These are phyloP conservation scores for Leonotis leonurus DNA, from an alignment of 257 asterid genomes.

Conservation along the genomic window DNA sequence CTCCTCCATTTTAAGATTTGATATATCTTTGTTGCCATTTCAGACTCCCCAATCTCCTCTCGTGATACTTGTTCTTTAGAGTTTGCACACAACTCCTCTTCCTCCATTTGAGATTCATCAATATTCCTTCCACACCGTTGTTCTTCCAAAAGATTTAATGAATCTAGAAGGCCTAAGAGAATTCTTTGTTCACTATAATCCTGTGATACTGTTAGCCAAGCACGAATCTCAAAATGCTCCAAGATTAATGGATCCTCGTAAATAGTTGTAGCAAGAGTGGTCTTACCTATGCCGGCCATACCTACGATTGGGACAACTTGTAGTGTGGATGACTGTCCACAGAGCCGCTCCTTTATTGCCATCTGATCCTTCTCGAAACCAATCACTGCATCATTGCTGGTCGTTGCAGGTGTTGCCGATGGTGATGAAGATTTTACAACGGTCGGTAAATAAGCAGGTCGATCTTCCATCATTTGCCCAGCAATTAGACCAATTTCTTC, in stretches of 20 bases:
- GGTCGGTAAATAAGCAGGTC: not conserved
- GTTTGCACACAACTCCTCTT: too few relatives aligned
- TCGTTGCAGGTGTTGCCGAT: not conserved
- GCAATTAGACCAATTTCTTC: not conserved
- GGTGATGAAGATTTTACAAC: not conserved
- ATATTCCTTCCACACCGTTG: too few relatives aligned
- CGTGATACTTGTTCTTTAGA: too few relatives aligned
- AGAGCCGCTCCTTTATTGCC: not conserved
- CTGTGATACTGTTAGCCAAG: not conserved
- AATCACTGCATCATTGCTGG: not conserved
- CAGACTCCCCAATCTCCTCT: not conserved
- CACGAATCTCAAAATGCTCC: not conserved
- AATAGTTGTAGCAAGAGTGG: not conserved
- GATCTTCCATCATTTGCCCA: not conserved
- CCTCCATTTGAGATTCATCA: too few relatives aligned
- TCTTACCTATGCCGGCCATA: not conserved
- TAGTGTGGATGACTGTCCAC: not conserved
- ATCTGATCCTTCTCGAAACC: not conserved
- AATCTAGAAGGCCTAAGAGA: not conserved
- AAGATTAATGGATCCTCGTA: too few relatives aligned
- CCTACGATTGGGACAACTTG: not conserved
- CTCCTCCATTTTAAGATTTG: not conserved
- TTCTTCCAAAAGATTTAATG: too few relatives aligned
- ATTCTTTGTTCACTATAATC: too few relatives aligned
- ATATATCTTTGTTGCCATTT: not conserved